Evolutionary conservation across 2,329 filamentous ascomycete species (phyloP).

Genomic region (Aspergillus quadrilineatus): DNA sequence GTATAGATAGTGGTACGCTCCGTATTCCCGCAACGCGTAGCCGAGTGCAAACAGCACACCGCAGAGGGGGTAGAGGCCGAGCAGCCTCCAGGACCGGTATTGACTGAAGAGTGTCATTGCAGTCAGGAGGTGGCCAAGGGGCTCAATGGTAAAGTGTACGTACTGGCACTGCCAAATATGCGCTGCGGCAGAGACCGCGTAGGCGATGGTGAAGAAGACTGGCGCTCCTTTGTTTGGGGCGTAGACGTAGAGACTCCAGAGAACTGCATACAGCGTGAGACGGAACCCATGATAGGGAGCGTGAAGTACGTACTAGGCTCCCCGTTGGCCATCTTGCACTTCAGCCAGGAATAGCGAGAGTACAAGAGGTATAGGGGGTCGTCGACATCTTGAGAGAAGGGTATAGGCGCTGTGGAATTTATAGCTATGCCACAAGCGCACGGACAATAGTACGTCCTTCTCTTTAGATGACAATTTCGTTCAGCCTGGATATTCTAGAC

Average conservation of each 20-base stretch:
- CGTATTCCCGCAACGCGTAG: conserved; percentile 56
- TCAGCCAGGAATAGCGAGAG: background rate
- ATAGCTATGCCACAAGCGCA: no score
- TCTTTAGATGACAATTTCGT: no score
- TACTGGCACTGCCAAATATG: conserved; percentile 60
- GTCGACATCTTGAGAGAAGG: no score
- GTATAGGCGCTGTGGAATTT: no score
- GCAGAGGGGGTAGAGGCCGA: conserved; percentile 55
- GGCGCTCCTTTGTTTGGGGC: conserved; percentile 57
- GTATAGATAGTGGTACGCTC: conserved; percentile 52
- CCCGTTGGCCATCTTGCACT: background rate
- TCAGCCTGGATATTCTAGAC: no score
- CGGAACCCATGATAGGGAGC: no score
- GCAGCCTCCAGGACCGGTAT: conserved; percentile 59
- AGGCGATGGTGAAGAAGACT: conserved; percentile 53
- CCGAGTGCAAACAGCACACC: conserved; percentile 56
- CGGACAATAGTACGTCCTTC: no score
- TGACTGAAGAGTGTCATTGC: conserved; percentile 37
- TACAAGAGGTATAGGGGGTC: no score
- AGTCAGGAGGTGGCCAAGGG: conserved; percentile 9
- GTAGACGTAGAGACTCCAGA: conserved; percentile 48
- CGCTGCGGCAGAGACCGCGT: conserved; percentile 33
- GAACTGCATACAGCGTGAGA: background rate
- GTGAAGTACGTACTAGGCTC: background rate
- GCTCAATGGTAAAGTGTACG: conserved; percentile 24